Percentiles rank a stretch among this genome's conserved stretches.
phyloP scores from a whole-genome alignment of 164 flowering plant genomes.

The Nymphaea colorata region DNA sequence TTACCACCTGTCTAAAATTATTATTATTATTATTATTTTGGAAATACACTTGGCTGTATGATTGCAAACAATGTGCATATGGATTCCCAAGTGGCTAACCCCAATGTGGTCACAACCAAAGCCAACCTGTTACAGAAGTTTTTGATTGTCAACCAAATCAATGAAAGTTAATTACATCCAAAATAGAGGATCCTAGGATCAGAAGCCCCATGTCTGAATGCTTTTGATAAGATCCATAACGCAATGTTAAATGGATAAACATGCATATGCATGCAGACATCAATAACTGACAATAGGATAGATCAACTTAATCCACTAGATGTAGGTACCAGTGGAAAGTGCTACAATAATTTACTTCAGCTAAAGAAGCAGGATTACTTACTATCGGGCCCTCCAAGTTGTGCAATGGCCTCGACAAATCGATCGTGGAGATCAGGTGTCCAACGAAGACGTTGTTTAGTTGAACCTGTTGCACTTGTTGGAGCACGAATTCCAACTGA shows the following conservation, averaged over 20 bases:
- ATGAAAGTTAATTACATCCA: not conserved
- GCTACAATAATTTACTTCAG: not conserved
- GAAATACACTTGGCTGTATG: too few species aligned
- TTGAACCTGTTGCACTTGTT: not conserved
- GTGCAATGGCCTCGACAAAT: conserved; percentile 2
- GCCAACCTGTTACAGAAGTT: not conserved
- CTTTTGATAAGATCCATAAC: too few species aligned
- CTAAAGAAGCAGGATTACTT: not conserved
- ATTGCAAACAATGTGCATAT: too few species aligned
- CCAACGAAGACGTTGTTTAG: not conserved
- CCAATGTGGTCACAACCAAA: not conserved
- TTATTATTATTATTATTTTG: too few species aligned
- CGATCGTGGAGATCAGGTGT: conserved; percentile 2
- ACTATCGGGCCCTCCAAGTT: conserved; percentile 1
- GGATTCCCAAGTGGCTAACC: too few species aligned
- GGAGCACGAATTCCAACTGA: not conserved
- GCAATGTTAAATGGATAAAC: not conserved
- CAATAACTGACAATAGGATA: not conserved
- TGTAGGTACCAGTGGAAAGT: not conserved
- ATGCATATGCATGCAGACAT: not conserved
- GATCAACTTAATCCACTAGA: not conserved
- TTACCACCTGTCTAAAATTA: too few species aligned
- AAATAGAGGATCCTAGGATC: too few species aligned
- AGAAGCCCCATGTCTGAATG: too few species aligned
- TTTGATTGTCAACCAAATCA: not conserved